Percentiles rank a stretch among this genome's conserved stretches.
Evolutionary conservation across 805 yeast genomes (phyloP).

Genomic region (Sungouiella thailandica): DNA sequence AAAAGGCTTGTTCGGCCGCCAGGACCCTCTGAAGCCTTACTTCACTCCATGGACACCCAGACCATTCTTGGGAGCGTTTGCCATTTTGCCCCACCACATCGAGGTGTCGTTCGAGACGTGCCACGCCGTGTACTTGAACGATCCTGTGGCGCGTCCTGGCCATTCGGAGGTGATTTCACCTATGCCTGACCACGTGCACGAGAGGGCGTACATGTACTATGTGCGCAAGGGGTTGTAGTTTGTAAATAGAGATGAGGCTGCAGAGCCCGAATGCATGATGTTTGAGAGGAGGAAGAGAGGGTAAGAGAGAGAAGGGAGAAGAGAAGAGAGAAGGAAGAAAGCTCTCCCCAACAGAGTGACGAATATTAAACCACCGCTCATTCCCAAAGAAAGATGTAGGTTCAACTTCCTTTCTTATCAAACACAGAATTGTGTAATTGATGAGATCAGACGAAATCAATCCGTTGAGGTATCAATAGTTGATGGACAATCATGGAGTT

Average conservation of each 20-base stretch:
- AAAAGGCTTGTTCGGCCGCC: constrained; percentile 68
- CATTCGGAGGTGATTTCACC: constrained; percentile 95
- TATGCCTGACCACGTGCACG: constrained; percentile 73
- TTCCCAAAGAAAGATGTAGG: no score
- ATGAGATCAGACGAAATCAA: no score
- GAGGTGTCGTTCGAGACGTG: constrained; percentile 89
- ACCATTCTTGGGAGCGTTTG: constrained; percentile 88
- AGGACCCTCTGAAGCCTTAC: constrained; percentile 70
- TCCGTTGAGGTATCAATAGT: no score
- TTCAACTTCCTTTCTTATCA: no score
- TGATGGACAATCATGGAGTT: no score
- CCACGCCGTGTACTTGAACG: constrained; percentile 94
- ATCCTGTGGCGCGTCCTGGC: constrained; percentile 96
- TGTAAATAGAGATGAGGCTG: constrained; percentile 11
- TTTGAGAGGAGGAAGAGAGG: no score
- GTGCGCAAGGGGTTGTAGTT: constrained; percentile 58
- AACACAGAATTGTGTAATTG: no score
- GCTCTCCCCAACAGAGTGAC: no score
- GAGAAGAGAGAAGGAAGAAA: background rate
- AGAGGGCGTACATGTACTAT: constrained; percentile 93
- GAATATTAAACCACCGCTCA: no score
- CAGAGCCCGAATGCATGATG: no score
- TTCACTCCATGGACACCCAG: constrained; percentile 98
- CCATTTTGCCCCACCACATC: constrained; percentile 85
- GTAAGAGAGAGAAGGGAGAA: no score